Evolutionary conservation across 2,329 filamentous ascomycete genomes (phyloP).

Genomic region (Aspergillus aculeatinus): DNA sequence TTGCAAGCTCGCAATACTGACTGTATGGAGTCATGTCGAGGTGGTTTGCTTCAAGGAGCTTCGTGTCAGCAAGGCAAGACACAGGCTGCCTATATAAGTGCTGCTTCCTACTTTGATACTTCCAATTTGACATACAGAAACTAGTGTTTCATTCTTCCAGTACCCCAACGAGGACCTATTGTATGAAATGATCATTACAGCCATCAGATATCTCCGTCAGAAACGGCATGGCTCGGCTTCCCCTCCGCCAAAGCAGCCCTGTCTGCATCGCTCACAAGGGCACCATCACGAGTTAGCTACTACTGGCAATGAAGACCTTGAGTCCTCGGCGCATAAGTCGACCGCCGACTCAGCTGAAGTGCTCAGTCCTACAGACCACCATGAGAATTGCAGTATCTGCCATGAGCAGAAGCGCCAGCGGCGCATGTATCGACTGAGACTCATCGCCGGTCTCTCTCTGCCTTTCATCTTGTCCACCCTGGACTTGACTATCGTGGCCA

Average conservation of each 20-base stretch:
- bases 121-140: background rate
- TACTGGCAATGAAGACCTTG: background rate
- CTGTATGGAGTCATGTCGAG: background rate
- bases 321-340: background rate
- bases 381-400: slow-evolving; percentile 21
- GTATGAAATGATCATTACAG: background rate
- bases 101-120: background rate
- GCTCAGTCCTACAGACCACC: background rate
- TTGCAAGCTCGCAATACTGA: background rate
- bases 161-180: too few species aligned
- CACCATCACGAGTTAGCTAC: background rate
- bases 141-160: background rate
- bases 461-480: slow-evolving; percentile 64
- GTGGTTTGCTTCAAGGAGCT: background rate
- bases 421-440: slow-evolving; percentile 56
- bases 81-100: background rate
- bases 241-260: background rate
- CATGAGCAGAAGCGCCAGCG: slow-evolving; percentile 34
- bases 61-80: background rate
- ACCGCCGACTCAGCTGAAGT: background rate
- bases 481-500: slow-evolving; percentile 64
- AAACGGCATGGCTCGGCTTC: background rate
- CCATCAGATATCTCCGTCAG: slow-evolving; percentile 2
- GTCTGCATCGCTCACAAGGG: slow-evolving; percentile 12
- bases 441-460: slow-evolving; percentile 58